Conservation (phyloP, 257 asterid genomes). For the Salvia hispanica region DNA sequence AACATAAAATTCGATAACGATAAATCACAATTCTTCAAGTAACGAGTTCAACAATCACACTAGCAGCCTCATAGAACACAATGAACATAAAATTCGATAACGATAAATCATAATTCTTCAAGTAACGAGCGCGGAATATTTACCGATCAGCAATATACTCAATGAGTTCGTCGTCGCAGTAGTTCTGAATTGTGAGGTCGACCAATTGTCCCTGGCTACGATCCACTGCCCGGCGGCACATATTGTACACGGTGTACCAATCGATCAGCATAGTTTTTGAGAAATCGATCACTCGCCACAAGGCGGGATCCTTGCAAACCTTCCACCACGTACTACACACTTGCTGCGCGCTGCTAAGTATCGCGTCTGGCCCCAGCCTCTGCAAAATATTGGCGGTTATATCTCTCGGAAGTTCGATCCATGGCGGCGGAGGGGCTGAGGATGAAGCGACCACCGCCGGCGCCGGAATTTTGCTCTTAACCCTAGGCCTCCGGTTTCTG, state of each 20-base stretch:
- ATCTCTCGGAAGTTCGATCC: slow-evolving; percentile 53
- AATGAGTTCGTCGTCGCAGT: slow-evolving; percentile 30
- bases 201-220: slow-evolving; percentile 44
- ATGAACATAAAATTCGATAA: neutral
- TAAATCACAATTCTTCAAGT: neutral
- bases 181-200: slow-evolving; percentile 30
- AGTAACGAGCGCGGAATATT: neutral
- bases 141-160: slow-evolving; percentile 37
- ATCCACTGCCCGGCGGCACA: slow-evolving; percentile 48
- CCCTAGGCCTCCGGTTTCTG: neutral
- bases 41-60: no score
- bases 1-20: neutral
- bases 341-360: slow-evolving; percentile 41
- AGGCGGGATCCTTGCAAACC: slow-evolving; percentile 40
- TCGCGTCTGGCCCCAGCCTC: slow-evolving; percentile 38
- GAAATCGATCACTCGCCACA: slow-evolving; percentile 42
- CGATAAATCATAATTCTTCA: neutral
- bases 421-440: slow-evolving; percentile 28
- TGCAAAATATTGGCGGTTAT: slow-evolving; percentile 44
- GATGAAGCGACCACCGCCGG: neutral
- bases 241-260: neutral
- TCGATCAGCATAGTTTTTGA: neutral
- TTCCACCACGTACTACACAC: slow-evolving; percentile 49
- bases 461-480: neutral
- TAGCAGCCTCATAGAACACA: no score